Conservation (phyloP, 2,329 filamentous ascomycete species). For the Aspergillus glaucus region DNA sequence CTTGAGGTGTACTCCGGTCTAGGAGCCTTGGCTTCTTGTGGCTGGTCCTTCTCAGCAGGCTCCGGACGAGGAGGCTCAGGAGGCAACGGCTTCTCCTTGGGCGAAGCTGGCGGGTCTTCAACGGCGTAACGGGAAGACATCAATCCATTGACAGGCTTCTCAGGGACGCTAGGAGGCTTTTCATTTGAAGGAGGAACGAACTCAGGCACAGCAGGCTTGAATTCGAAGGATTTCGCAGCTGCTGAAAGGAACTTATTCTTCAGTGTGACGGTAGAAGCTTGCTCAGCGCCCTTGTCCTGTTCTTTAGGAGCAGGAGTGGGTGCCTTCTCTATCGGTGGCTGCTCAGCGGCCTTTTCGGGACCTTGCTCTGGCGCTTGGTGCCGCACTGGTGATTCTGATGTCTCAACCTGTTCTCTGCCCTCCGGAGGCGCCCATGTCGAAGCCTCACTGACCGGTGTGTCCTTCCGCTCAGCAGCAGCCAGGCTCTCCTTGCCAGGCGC, state of each 20-base stretch:
- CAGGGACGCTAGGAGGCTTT: slow-evolving; percentile 9
- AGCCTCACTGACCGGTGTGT: slow-evolving; percentile 30
- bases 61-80: slow-evolving; percentile 9
- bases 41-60: slow-evolving; percentile 4
- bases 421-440: slow-evolving; percentile 57
- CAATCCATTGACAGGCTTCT: slow-evolving; percentile 12
- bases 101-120: slow-evolving; percentile 17
- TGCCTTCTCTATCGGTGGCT: slow-evolving; percentile 2
- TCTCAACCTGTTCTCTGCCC: slow-evolving; percentile 43
- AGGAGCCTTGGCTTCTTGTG: background rate
- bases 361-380: slow-evolving; percentile 7
- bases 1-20: slow-evolving; percentile 16
- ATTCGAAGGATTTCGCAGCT: slow-evolving; percentile 62
- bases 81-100: slow-evolving; percentile 12
- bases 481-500: slow-evolving; percentile 31
- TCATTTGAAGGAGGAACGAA: slow-evolving; percentile 18
- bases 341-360: slow-evolving; percentile 8
- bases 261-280: slow-evolving; percentile 12
- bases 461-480: slow-evolving; percentile 31
- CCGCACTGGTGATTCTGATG: slow-evolving; percentile 43
- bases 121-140: slow-evolving; percentile 32
- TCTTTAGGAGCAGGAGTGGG: slow-evolving; percentile 5
- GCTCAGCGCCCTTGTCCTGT: background rate
- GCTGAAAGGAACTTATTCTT: slow-evolving; percentile 60
- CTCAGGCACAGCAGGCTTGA: slow-evolving; percentile 29